A percentile compares a stretch with the other conserved stretches of the same genome.
phyloP scores from a whole-genome alignment of 441 rosid species.

The Bruguiera hainesii region DNA sequence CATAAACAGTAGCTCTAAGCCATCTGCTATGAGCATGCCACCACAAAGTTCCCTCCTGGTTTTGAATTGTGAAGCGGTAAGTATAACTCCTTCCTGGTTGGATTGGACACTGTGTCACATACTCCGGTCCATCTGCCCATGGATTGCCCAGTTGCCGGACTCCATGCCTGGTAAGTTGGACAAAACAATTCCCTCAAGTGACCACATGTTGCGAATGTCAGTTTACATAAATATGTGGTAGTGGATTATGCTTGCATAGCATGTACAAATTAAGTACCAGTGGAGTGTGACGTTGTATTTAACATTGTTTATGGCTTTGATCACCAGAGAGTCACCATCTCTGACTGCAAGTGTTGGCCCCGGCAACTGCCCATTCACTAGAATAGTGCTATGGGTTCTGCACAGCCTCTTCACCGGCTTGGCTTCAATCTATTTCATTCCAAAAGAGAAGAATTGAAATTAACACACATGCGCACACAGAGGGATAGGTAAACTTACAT shows the following conservation, averaged over 20 bases:
- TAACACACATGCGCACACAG: too few species aligned
- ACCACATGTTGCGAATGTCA: too few species aligned
- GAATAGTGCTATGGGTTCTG: slow-evolving; percentile 64
- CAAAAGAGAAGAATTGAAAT: background rate
- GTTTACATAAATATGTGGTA: background rate
- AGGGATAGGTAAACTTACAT: background rate
- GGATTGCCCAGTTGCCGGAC: slow-evolving; percentile 66
- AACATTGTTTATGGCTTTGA: slow-evolving; percentile 62
- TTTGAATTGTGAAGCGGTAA: slow-evolving; percentile 69
- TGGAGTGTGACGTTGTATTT: slow-evolving; percentile 76
- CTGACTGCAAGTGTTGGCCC: slow-evolving; percentile 81
- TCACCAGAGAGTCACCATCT: slow-evolving; percentile 64
- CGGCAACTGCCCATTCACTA: slow-evolving; percentile 86
- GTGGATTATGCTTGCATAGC: background rate
- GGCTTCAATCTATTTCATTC: slow-evolving; percentile 56
- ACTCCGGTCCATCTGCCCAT: slow-evolving; percentile 98
- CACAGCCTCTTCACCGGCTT: slow-evolving; percentile 94
- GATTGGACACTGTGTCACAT: slow-evolving; percentile 88
- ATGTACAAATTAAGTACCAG: slow-evolving; percentile 43
- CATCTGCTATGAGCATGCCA: slow-evolving; percentile 97
- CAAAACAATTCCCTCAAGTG: background rate
- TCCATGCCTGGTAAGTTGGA: slow-evolving; percentile 60
- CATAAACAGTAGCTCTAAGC: slow-evolving; percentile 92
- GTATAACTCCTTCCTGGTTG: slow-evolving; percentile 75
- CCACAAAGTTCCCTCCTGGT: slow-evolving; percentile 92